These are phyloP conservation scores for Penicillium sumatraense DNA, from an alignment of 2,329 filamentous ascomycete species.

Conservation along the genomic window DNA sequence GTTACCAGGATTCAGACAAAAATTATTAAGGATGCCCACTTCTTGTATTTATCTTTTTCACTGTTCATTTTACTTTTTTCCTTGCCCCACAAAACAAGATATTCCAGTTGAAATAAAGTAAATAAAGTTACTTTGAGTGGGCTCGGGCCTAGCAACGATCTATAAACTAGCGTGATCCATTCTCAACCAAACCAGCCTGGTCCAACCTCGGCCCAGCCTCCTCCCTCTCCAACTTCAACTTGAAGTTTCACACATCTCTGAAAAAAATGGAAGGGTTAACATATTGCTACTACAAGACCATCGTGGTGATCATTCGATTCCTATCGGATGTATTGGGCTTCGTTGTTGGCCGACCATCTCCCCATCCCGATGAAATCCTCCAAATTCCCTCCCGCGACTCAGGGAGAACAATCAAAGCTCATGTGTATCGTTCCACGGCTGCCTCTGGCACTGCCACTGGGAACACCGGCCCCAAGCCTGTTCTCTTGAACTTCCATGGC, in stretches of 20 bases:
- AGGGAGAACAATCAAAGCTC: slow-evolving; percentile 34
- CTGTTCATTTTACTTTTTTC: neutral
- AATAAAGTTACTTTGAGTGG: neutral
- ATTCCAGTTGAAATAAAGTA: neutral
- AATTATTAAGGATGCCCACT: too few species aligned
- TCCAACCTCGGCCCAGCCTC: slow-evolving; percentile 12
- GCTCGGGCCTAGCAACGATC: slow-evolving; percentile 1
- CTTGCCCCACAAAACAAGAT: neutral
- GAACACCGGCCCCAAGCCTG: slow-evolving; percentile 32
- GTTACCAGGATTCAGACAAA: too few species aligned
- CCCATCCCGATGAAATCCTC: slow-evolving; percentile 28
- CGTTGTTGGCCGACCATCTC: slow-evolving; percentile 17
- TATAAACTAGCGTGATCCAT: slow-evolving; percentile 3
- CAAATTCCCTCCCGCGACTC: slow-evolving; percentile 37
- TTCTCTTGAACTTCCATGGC: slow-evolving; percentile 41
- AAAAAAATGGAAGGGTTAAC: slow-evolving; percentile 23
- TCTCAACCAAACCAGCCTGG: neutral
- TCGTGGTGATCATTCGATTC: slow-evolving; percentile 24
- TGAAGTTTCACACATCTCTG: neutral
- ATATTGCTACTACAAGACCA: slow-evolving; percentile 28
- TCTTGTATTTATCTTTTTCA: too few species aligned
- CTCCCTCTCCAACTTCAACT: neutral
- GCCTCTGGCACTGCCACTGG: slow-evolving; percentile 10
- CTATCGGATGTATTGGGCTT: slow-evolving; percentile 24
- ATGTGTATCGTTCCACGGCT: slow-evolving; percentile 31